Base-by-base conservation (phyloP, 2,329 filamentous ascomycete genomes). In the Gyromitra esculenta region DNA sequence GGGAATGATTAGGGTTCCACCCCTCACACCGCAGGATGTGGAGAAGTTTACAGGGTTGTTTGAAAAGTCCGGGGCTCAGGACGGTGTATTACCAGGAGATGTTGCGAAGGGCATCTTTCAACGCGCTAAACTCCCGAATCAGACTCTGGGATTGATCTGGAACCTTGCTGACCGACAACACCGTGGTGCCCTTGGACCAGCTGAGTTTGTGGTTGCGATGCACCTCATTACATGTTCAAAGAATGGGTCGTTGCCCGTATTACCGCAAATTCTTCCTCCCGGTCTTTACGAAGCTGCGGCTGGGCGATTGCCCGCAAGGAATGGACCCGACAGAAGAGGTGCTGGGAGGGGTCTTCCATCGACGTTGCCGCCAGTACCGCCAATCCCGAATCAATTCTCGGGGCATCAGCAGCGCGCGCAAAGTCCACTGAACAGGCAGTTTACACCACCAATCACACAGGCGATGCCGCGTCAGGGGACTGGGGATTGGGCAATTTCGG, bases 131-230 rank as follows among this genome's bases (percentile, higher is more conserved):
- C 85, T 99, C 78, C 92, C 95, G 4, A 97, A 96, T 82, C 94
- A 98, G 81, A 88, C 92, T 9, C 87, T 99, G 41, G 94, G 94
- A n/a, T 90, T 92, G 80, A 97, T 99, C 85, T 99, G 96, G 96
- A 94, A 92, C 81, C 87, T 99, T 77, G 92, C 94, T 25, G 96
- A 99, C 83, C 96, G 93, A 0, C 94, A 97, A 84, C 94, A 97
- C 84, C 90, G 94, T 68, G 96, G 96, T 65, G 90, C 91, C 41
- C 87, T 99, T 45, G 92, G 94, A 74, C 87, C 91, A 81, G 95
- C 94, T 13, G 96, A 98, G 81, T 99, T 99, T 83, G 92, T 97
- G 82, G 96, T 99, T 82, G 96, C 96, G 59, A 99, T 99, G 96
- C 96, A 99, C 83, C 86, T 99, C 77, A 87, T 99, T 78, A 95